Evolutionary conservation across 164 flowering plant genomes (phyloP), one percentile per base, ranked within the genome.

Genomic region (Vitis rupestris): DNA sequence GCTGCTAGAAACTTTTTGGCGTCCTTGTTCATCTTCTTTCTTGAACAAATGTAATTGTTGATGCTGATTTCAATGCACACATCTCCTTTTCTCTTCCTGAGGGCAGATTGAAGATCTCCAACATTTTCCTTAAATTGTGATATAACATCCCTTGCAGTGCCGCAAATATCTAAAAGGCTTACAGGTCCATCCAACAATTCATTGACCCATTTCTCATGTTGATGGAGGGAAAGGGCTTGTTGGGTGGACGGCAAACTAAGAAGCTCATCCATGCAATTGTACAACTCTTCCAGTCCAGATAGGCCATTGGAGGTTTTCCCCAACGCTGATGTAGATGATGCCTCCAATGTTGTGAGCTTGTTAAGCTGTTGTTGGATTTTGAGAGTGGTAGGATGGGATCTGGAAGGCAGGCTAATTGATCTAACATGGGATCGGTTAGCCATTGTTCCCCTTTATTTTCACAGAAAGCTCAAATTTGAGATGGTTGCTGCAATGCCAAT

Each of bases 381-480:
- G 17, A 62, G 8, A 23, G 75, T 70, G 60, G 48, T 74, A 2
- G 86, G 87, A 67, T 84, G 82, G 6, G 79, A 78, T 62, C 80
- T 70, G 53, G 81, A 55, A 53, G 86, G 88, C 66, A 82, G 73
- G 68, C 87, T 82, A 12, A 78, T 66, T 5, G 90, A 84, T 64
- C 90, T 61, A 50, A 64, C 50, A 37, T 67, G 37, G 64, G 58
- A 67, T 7, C 37, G 31, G 50, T 61, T 56, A 17, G 75, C 81
- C 81, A 81, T 78, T 13, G 14, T 29, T 71, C 53, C 3, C 48
- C 27, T 48, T 47, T 23, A 23, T 63, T 59, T 68, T 60, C 15
- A 64, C 44, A 61, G 17, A 53, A 49, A 30, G 16, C n/a, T 59
- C 9, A 17, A 16, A 19, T 31, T 50, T 67, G 68, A 52, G 68